Conservation (phyloP, 257 asterid genomes). For the Cruciata laevipes region DNA sequence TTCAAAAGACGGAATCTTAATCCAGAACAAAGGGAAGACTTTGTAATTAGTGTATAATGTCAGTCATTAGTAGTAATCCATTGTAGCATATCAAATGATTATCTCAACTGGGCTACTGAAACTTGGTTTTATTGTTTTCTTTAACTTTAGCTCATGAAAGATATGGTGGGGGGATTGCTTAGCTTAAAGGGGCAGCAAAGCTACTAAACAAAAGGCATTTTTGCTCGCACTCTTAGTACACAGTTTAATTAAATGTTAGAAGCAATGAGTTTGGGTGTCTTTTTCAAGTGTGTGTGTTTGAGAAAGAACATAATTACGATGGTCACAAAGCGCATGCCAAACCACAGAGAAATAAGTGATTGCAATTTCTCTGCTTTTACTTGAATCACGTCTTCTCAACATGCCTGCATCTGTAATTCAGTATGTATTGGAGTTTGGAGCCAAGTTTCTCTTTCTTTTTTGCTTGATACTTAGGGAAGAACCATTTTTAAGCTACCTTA, state of each 20-base stretch:
- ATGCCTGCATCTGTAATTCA: neutral
- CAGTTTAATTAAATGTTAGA: neutral
- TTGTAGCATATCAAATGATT: neutral
- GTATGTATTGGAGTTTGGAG: neutral
- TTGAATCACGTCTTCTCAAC: constrained; percentile 11
- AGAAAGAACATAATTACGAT: constrained; percentile 13
- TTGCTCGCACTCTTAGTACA: neutral
- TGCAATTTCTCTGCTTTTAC: constrained; percentile 7
- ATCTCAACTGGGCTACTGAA: neutral
- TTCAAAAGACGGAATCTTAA: neutral
- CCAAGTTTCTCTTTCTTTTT: neutral
- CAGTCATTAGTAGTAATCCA: neutral
- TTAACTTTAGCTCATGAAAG: neutral
- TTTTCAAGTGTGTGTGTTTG: neutral
- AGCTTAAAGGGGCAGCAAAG: constrained; percentile 42
- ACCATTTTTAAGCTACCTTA: no score
- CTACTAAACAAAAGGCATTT: neutral
- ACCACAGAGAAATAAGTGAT: constrained; percentile 1
- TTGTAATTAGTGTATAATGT: neutral
- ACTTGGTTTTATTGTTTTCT: neutral
- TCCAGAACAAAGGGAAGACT: neutral
- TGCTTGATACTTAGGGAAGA: no score
- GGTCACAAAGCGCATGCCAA: constrained; percentile 24
- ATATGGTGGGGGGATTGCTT: constrained; percentile 19
- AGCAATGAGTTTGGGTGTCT: neutral